phyloP scores from a whole-genome alignment of 371 early-diverging fungal species.

The Haplosporangium sp. region DNA sequence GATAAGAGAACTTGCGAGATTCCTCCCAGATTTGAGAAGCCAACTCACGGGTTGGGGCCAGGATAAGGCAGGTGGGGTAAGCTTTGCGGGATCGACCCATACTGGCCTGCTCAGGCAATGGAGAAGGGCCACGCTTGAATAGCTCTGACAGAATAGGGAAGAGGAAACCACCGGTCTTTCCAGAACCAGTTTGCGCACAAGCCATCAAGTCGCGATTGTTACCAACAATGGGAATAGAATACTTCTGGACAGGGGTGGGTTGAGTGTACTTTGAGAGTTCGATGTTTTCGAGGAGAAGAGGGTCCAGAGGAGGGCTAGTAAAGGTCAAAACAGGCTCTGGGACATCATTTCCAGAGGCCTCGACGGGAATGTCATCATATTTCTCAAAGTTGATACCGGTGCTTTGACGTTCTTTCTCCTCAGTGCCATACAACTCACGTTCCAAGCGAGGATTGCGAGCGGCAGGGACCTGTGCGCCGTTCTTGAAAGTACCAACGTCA shows the following conservation, averaged over 20 bases:
- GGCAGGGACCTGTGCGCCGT: slow-evolving; percentile 80
- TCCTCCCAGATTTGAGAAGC: slow-evolving; percentile 93
- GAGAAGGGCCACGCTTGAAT: slow-evolving; percentile 91
- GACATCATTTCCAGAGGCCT: slow-evolving; percentile 86
- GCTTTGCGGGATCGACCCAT: slow-evolving; percentile 89
- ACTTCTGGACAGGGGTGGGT: slow-evolving; percentile 97
- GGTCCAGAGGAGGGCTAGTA: slow-evolving; percentile 83
- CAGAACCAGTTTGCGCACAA: slow-evolving; percentile 97
- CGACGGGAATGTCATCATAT: slow-evolving; percentile 97
- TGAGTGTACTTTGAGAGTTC: slow-evolving; percentile 89
- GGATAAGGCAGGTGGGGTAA: slow-evolving; percentile 84
- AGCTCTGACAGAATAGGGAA: slow-evolving; percentile 91
- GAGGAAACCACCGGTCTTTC: slow-evolving; percentile 92
- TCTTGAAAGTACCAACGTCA: slow-evolving; percentile 74
- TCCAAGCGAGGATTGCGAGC: slow-evolving; percentile 83
- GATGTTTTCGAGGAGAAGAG: slow-evolving; percentile 92
- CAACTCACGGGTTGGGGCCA: slow-evolving; percentile 98
- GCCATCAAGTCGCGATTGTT: slow-evolving; percentile 84
- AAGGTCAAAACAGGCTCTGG: slow-evolving; percentile 78
- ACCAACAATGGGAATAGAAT: slow-evolving; percentile 91
- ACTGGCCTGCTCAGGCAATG: slow-evolving; percentile 66
- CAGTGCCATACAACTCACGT: slow-evolving; percentile 81
- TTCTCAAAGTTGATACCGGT: slow-evolving; percentile 98
- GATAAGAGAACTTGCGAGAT: slow-evolving; percentile 89
- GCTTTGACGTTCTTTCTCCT: slow-evolving; percentile 75